Base-by-base conservation (phyloP, 2,329 filamentous ascomycete species). In the Microascus cirrosus region DNA sequence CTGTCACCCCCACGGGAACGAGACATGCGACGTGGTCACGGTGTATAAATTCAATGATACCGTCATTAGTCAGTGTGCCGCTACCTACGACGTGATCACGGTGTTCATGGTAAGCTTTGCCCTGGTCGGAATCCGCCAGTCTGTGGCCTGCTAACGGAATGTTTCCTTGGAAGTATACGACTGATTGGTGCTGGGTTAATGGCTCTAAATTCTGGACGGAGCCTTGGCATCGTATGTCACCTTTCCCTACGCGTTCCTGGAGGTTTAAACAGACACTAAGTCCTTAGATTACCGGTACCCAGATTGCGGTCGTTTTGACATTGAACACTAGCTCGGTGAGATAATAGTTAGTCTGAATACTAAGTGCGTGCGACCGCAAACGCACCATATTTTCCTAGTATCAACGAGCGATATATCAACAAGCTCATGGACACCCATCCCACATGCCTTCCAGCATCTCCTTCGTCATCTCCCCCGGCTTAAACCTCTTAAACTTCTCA, bases 401-500 rank as follows among this genome's bases (percentile, higher is more conserved):
- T 42, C 13, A 15, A 42, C 4, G 12, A 42, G 10, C 12, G 3
- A 42, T 36, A 42, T 42, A n/a, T n/a, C n/a, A 3, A 42, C 36
- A 42, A 12, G 12, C 13, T 13, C 13, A 36, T 36, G n/a, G 3
- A 18, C 36, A 8, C 8, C 11, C 3, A 24, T n/a, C 24, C 11
- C 45, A 2, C 3, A 15, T 50, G 4, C 50, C 45, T 12, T 59
- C 57, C 2, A 75, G 54, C 8, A 73, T 55, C 61, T 72, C 68
- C 63, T 68, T 70, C 1, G 77, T 92, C 65, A 79, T 74, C 18
- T 91, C 87, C 66, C 83, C 81, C 65, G 97, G 70, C 74, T 87
- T 93, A 69, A 88, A 96, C 74, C 97, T 96, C 74, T 96, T 90
- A 58, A 97, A 92, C 81, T 99, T 99, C 25, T 93, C 93, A 69